Conservation (phyloP, 305 asterid genomes). For the Fraxinus floribunda region DNA sequence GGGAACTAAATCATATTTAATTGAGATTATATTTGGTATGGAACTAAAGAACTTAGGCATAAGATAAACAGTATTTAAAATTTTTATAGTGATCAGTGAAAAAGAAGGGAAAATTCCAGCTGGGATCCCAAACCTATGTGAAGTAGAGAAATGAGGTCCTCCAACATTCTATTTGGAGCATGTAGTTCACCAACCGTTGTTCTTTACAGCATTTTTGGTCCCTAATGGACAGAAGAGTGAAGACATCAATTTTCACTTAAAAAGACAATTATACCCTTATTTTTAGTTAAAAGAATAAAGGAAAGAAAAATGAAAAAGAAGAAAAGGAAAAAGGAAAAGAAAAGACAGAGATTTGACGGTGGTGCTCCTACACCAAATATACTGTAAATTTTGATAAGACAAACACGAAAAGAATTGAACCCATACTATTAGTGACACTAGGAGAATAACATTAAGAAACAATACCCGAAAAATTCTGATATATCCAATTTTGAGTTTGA, state of each 20-base stretch:
- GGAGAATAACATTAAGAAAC: neutral
- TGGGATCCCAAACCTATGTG: neutral
- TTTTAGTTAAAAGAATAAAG: neutral
- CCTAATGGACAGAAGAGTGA: neutral
- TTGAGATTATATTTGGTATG: neutral
- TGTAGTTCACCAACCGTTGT: neutral
- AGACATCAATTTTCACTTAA: neutral
- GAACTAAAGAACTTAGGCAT: neutral
- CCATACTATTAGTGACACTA: neutral
- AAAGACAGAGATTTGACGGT: neutral
- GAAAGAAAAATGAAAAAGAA: neutral
- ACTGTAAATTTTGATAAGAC: neutral
- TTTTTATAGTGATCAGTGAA: neutral
- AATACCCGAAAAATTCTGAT: neutral
- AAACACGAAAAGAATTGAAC: neutral
- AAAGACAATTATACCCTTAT: neutral
- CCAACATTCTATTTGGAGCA: neutral
- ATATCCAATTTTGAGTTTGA: neutral
- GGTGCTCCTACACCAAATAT: neutral
- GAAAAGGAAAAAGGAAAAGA: too few species aligned
- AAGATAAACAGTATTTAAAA: neutral
- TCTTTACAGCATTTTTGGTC: neutral
- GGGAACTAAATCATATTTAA: neutral
- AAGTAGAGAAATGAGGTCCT: neutral
- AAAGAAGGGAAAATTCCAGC: neutral